Evolutionary conservation across 2,329 filamentous ascomycete genomes (phyloP), one percentile per base, ranked within the genome.

Genomic region (Fusarium sp.): DNA sequence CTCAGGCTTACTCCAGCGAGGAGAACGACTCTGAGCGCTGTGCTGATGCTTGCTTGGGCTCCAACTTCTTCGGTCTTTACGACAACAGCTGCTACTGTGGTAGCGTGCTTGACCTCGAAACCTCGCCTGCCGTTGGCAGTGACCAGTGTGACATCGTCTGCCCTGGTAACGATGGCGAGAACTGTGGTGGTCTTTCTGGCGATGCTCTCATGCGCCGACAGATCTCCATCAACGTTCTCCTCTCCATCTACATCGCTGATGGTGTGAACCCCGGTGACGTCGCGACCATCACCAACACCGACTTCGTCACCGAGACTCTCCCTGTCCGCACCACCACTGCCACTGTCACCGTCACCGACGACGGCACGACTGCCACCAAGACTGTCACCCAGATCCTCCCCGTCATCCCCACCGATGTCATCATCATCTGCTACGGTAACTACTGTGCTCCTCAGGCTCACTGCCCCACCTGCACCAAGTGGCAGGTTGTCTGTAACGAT

Each of bases 401-500:
- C 45, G 65, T 65, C 6, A 44, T 69, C 43, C 67, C 76, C 42
- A 71, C 68, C 19, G 62, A 63, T 37, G 28, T 70, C 41, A 66
- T 71, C 62, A 73, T 77, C 52, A 65, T 77, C 68, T 75, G 75
- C 74, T 75, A 70, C 62, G 76, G 77, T 25, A 74, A 76, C 64
- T 78, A 64, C 63, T 78, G 76, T 60, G 63, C 65, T 49, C 74
- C 65, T 52, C 63, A 78, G 70, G 31, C 46, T 58, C 64, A 77
- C 69, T 79, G 77, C 76, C 67, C 70, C 43, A 62, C 58, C 31
- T 74, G 71, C 71, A 70, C 65, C 60, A 59, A 72, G 43, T 75
- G 53, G 51, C 73, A 75, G 52, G 30, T 81, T 19, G 74, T 79
- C 74, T 80, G 79, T 73, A 76, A 75, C 62, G 79, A 79, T 26